Base-by-base conservation (phyloP, 352 stramenopile genomes). In the Phytopythium delawarense region DNA sequence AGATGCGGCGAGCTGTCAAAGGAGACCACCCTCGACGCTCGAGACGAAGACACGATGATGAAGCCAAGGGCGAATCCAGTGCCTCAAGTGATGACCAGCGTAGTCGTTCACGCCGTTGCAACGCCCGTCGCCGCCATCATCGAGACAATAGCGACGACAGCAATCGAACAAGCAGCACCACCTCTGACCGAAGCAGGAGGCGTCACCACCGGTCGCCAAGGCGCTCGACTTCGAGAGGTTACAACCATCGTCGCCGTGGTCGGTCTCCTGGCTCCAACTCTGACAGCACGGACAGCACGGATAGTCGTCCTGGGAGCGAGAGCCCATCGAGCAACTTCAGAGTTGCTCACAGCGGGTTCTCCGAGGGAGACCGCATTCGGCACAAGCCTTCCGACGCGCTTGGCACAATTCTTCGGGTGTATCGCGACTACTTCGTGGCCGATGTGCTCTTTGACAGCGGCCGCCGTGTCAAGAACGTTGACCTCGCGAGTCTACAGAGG, bases 371-470 rank as follows among this genome's bases (percentile, higher is more conserved):
- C 48, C 81, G 84, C 30, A 72, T 91, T 1, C 59, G 39, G 7
- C 55, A 63, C 4, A 77, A 70, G 21, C 63, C 67, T 28, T 37
- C 62, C 9, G 63, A 75, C 25, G 72, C 79, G 4, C 49, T 63
- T 13, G 84, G 80, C 30, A 88, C 82, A 20, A 59, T 93, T 60
- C 67, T 89, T 35, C 80, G 81, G 7, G 30, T 91, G 8, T 87
- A 90, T 48, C 64, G 66, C 15, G 76, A 84, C 61, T 93, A 86
- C 34, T 87, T 88, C 56, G 81, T 91, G 7, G 80, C 74, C 0
- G 81, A 91, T 32, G 71, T 91, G 0, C 79, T 86, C 52, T 89
- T 88, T 59, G 80, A 93, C 60, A 87, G 56, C 13, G 81, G 84
- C 9, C 66, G 69, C 9, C 76, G 67, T 30, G 44, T 71, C 8